Conservation (phyloP, 2,329 filamentous ascomycete species). For the Neoarthrinium moseri region DNA sequence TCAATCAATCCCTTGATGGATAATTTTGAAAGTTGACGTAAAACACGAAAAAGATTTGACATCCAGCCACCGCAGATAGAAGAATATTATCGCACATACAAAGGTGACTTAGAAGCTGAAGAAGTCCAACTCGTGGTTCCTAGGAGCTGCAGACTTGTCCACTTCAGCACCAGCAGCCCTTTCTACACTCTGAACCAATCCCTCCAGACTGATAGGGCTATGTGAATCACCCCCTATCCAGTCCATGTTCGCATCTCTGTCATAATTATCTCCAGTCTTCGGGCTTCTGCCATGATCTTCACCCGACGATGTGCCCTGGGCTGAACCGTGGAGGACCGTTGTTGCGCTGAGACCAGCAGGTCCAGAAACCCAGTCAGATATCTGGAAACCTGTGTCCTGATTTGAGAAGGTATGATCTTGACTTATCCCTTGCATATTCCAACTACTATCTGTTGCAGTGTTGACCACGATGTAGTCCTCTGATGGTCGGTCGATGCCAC, state of each 20-base stretch:
- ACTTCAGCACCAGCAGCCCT: conserved; percentile 10
- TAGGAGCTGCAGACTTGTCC: conserved; percentile 13
- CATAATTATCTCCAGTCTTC: background rate
- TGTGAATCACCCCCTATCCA: conserved; percentile 23
- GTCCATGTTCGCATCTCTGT: conserved; percentile 13
- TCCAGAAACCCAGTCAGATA: conserved; percentile 24
- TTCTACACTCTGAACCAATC: conserved; percentile 25
- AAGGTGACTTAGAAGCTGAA: conserved; percentile 37
- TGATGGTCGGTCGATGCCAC: conserved; percentile 4
- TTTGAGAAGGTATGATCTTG: conserved; percentile 11
- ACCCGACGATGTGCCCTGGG: background rate
- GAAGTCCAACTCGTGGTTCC: conserved; percentile 39
- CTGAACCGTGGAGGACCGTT: conserved; percentile 17
- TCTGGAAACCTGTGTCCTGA: conserved; percentile 21
- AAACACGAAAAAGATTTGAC: too few relatives aligned
- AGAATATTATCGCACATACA: too few relatives aligned
- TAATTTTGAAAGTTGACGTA: too few relatives aligned
- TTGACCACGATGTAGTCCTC: conserved; percentile 24
- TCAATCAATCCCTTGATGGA: too few relatives aligned
- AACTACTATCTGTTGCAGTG: conserved; percentile 22
- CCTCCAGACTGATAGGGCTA: conserved; percentile 28
- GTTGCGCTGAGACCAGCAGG: conserved; percentile 28
- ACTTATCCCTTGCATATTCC: conserved; percentile 24
- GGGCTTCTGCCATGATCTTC: conserved; percentile 4
- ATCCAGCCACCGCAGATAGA: too few relatives aligned